phyloP scores from a whole-genome alignment of 371 early-diverging fungal genomes.

The Mucor plumbeus region DNA sequence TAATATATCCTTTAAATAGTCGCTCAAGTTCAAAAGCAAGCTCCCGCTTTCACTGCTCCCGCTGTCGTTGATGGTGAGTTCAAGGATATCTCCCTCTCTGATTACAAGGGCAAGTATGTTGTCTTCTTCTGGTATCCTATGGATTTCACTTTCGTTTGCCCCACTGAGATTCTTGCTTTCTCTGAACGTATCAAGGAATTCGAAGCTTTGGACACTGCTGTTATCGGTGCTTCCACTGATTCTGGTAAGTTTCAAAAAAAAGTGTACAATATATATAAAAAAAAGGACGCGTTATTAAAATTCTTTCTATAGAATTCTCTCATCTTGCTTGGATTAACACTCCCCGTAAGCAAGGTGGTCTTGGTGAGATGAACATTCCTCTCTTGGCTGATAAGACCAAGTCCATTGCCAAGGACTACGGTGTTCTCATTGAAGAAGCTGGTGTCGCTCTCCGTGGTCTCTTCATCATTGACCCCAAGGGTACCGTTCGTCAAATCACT shows the following conservation, averaged over 20 bases:
- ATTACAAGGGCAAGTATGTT: slow-evolving; percentile 84
- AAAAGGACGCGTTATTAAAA: slow-evolving; percentile 1
- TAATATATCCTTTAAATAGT: slow-evolving; percentile 2
- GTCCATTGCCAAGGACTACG: slow-evolving; percentile 72
- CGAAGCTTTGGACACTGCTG: slow-evolving; percentile 61
- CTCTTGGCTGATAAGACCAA: slow-evolving; percentile 76
- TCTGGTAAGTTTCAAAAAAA: slow-evolving; percentile 37
- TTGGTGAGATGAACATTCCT: slow-evolving; percentile 77
- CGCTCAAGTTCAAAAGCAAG: slow-evolving; percentile 58
- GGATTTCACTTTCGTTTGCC: slow-evolving; percentile 68
- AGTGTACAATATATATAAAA: no score
- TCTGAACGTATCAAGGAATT: slow-evolving; percentile 73
- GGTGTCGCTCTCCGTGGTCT: slow-evolving; percentile 64
- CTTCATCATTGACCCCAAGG: slow-evolving; percentile 82
- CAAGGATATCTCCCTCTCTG: slow-evolving; percentile 79
- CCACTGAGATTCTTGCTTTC: slow-evolving; percentile 75
- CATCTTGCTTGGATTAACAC: slow-evolving; percentile 71
- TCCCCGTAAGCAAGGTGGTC: slow-evolving; percentile 81
- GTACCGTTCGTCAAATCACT: slow-evolving; percentile 58
- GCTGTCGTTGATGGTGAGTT: slow-evolving; percentile 81
- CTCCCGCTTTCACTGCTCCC: slow-evolving; percentile 79
- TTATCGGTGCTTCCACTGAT: slow-evolving; percentile 56
- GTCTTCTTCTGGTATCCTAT: slow-evolving; percentile 57
- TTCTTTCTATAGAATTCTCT: slow-evolving; percentile 44
- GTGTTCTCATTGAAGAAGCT: slow-evolving; percentile 69